These are phyloP conservation scores for Tremella mesenterica DNA, from an alignment of 768 basidiomycete species.

Conservation along the genomic window DNA sequence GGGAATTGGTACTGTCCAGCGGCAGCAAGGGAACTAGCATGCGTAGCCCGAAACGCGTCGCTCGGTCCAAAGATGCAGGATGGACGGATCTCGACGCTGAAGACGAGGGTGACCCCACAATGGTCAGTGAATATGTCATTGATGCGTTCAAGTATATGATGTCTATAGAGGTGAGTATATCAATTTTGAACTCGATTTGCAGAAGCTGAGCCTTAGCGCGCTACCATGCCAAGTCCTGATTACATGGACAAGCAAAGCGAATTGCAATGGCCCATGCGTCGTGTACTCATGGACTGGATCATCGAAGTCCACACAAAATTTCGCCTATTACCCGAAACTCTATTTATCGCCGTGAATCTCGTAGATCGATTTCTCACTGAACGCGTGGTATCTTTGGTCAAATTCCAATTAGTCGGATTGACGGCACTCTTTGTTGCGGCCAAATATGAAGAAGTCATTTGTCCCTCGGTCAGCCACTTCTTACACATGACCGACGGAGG, in stretches of 20 bases:
- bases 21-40: conserved; percentile 20
- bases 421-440: conserved; percentile 78
- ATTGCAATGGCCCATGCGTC: conserved; percentile 81
- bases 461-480: conserved; percentile 74
- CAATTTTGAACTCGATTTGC: neutral
- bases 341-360: conserved; percentile 81
- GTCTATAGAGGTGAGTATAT: conserved; percentile 61
- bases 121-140: conserved; percentile 92
- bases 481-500: conserved; percentile 68
- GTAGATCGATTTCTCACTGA: conserved; percentile 59
- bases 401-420: conserved; percentile 83
- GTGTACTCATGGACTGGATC: conserved; percentile 84
- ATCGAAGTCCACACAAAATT: conserved; percentile 83
- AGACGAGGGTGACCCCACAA: conserved; percentile 84
- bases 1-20: conserved; percentile 29
- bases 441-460: conserved; percentile 87
- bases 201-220: conserved; percentile 39
- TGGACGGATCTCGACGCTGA: conserved; percentile 93
- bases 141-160: conserved; percentile 92
- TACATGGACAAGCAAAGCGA: conserved; percentile 78
- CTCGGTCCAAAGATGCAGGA: conserved; percentile 48
- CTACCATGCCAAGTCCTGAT: conserved; percentile 73
- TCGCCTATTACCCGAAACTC: conserved; percentile 76
- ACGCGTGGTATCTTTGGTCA: conserved; percentile 67
- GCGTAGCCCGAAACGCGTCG: conserved; percentile 9